These are phyloP conservation scores for Alloteropsis semialata DNA, from an alignment of 176 grass and related monocot genomes.

Conservation along the genomic window DNA sequence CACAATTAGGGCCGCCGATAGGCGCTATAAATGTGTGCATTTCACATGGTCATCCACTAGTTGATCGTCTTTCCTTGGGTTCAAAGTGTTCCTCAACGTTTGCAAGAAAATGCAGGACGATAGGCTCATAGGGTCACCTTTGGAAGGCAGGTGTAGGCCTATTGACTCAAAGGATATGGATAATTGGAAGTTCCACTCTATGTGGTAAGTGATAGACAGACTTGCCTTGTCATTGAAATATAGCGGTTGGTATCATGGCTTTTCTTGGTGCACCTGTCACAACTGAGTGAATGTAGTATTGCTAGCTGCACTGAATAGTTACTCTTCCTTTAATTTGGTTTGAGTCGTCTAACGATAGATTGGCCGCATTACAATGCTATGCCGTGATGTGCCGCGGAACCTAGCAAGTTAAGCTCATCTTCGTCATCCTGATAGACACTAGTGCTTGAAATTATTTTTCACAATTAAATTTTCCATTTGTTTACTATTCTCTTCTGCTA, in stretches of 20 bases:
- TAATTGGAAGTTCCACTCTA: slow-evolving; percentile 34
- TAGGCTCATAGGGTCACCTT: slow-evolving; percentile 10
- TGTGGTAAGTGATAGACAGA: slow-evolving; percentile 29
- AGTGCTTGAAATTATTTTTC: too few species aligned
- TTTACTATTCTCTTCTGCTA: too few species aligned
- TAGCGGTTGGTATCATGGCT: slow-evolving; percentile 21
- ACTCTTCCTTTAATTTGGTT: neutral
- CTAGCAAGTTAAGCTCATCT: neutral
- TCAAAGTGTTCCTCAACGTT: slow-evolving; percentile 33
- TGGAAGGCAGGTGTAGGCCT: slow-evolving; percentile 4
- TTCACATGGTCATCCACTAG: slow-evolving; percentile 23
- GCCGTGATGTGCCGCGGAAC: neutral
- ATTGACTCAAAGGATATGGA: slow-evolving; percentile 2
- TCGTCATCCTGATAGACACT: neutral
- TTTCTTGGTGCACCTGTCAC: slow-evolving; percentile 43
- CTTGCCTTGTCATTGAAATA: slow-evolving; percentile 13
- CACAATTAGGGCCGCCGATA: slow-evolving; percentile 27
- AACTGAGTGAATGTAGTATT: slow-evolving; percentile 17
- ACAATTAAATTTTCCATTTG: too few species aligned
- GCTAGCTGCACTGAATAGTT: neutral
- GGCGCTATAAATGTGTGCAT: slow-evolving; percentile 6
- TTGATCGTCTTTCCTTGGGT: neutral
- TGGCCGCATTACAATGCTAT: neutral
- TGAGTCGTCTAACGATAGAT: too few species aligned
- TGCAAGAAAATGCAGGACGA: slow-evolving; percentile 10